Percentiles rank a stretch among this genome's conserved stretches.
phyloP scores from a whole-genome alignment of 2,329 filamentous ascomycete genomes.

The Epichloe coenophiala region DNA sequence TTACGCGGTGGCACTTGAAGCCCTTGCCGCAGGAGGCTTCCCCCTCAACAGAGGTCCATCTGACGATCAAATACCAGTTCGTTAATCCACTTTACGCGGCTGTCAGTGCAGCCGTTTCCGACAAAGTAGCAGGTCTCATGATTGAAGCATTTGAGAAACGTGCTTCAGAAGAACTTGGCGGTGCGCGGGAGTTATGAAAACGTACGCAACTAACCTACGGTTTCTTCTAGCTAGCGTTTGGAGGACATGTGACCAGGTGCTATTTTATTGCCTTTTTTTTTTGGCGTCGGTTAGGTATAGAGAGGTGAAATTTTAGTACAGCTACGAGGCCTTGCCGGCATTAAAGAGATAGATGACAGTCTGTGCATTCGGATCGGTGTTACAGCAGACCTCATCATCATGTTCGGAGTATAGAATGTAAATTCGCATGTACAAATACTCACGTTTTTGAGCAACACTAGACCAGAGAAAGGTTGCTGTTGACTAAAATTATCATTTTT shows the following conservation, averaged over 20 bases:
- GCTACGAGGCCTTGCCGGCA: too few species aligned
- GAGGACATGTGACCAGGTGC: too few species aligned
- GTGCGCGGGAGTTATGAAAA: not conserved
- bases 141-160: conserved; percentile 84
- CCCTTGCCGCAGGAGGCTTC: conserved; percentile 21
- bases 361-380: not conserved
- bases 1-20: conserved; percentile 55
- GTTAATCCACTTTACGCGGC: conserved; percentile 77
- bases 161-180: conserved; percentile 37
- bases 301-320: too few species aligned
- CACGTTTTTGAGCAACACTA: not conserved
- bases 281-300: too few species aligned
- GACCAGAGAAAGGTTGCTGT: not conserved
- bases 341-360: not conserved
- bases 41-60: conserved; percentile 51
- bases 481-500: not conserved
- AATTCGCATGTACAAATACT: not conserved
- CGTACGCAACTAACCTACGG: too few species aligned
- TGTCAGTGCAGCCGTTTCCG: conserved; percentile 67
- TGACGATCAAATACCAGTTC: conserved; percentile 74
- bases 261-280: too few species aligned
- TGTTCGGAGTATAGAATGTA: not conserved
- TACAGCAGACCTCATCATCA: not conserved
- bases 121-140: conserved; percentile 77
- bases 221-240: too few species aligned